phyloP scores from a whole-genome alignment of 805 yeast species.

The Pichia nanzhaoensis region DNA sequence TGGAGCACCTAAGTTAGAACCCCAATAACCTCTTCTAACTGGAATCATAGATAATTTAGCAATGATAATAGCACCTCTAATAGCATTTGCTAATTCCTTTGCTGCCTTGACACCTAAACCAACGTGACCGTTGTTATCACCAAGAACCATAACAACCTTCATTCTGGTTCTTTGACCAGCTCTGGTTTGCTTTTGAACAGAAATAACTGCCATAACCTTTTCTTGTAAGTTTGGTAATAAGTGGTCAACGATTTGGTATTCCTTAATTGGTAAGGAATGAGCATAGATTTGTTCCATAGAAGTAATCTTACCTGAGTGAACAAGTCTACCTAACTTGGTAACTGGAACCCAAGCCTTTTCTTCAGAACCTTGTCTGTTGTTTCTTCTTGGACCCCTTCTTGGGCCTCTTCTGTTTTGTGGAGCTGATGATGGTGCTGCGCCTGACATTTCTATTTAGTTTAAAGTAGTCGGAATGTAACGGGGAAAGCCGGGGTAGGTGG shows the following conservation, averaged over 20 bases:
- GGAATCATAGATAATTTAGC: constrained; percentile 99
- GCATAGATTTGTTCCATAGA: constrained; percentile 97
- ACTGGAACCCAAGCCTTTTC: constrained; percentile 99
- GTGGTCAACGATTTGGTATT: constrained; percentile 96
- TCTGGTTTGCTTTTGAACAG: constrained; percentile 99
- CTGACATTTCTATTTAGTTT: constrained; percentile 34
- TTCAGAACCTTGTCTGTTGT: constrained; percentile 78
- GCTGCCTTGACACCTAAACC: constrained; percentile 99
- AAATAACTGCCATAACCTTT: constrained; percentile 99
- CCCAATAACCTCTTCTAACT: constrained; percentile 99
- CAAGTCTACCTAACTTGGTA: constrained; percentile 99
- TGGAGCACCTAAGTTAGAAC: constrained; percentile 98
- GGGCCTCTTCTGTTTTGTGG: constrained; percentile 34
- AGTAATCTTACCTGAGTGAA: constrained; percentile 96
- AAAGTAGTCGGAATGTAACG: constrained; percentile 54
- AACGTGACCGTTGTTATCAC: constrained; percentile 99
- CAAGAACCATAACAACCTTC: constrained; percentile 99
- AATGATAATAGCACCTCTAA: constrained; percentile 98
- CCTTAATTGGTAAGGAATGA: constrained; percentile 99
- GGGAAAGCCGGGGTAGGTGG: constrained; percentile 67
- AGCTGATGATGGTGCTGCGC: constrained; percentile 28
- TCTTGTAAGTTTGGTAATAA: constrained; percentile 93
- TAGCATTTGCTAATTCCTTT: constrained; percentile 99
- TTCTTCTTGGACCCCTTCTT: constrained; percentile 52
- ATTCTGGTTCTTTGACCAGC: constrained; percentile 99